Base-by-base conservation (phyloP, 2,329 filamentous ascomycete species). In the Colletotrichum horii region DNA sequence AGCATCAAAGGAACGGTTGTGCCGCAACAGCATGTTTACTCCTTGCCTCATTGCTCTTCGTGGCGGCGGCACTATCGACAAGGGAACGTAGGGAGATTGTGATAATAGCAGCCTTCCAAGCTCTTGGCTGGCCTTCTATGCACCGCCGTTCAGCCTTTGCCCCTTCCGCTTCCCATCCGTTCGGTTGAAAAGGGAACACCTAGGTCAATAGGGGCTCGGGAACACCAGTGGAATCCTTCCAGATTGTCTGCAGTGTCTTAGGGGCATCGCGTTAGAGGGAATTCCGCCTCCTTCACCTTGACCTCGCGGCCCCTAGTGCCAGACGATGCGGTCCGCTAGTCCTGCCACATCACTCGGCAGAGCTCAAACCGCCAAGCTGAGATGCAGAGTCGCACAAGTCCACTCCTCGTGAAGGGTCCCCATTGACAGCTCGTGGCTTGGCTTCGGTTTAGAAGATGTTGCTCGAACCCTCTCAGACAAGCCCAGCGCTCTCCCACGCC, bases 331-430 rank as follows among this genome's bases (percentile, higher is more conserved):
- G 55, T 60, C 67, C 36, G 60, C 30, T 60, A 66, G 32, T 52
- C 34, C 61, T 74, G 61, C 60, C 67, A 71, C 68, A 71, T 71
- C 61, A 61, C 67, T 36, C 22, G 48, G 71, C 48, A 65, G 34
- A 70, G 67, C 67, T 66, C 61, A 74, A 74, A 71, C 67, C 26
- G 71, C 71, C 71, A 71, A 74, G 71, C 71, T 55, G 60, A 74
- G 60, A 71, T 66, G 67, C 26, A 60, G n/a, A 71, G 67, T 71
- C 30, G 61, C 61, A 74, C 52, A 66, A 48, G 16, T 60, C 61
- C 36, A 24, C 61, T 32, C 36, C 52, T 26, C 48, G 16, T 48
- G 52, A 61, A 62, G 60, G 67, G 22, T 52, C 26, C 43, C 24
- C 26, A 15, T 26, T 70, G 60, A 74, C 67, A 74, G 67, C 30